A percentile compares a stretch with the other conserved stretches of the same genome.
Conservation (phyloP, 495 filamentous ascomycete genomes). For the Halenospora varia region DNA sequence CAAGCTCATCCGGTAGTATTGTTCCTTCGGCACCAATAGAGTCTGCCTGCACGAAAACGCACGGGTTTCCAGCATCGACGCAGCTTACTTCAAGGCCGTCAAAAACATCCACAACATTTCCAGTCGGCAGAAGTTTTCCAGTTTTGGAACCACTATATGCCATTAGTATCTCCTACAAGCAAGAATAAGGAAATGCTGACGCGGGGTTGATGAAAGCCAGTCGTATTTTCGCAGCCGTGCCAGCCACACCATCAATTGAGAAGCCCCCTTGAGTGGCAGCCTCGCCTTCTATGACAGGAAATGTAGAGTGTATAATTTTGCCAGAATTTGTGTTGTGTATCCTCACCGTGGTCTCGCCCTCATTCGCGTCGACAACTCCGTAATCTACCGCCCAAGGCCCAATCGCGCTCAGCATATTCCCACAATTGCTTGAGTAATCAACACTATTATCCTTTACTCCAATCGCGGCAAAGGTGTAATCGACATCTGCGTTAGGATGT, state of each 20-base stretch:
- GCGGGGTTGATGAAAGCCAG: slow-evolving; percentile 64
- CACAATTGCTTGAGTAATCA: slow-evolving; percentile 68
- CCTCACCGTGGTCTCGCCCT: slow-evolving; percentile 34
- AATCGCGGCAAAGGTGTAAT: slow-evolving; percentile 70
- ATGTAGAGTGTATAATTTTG: slow-evolving; percentile 44
- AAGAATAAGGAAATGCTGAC: not conserved
- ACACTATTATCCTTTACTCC: slow-evolving; percentile 54
- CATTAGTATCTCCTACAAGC: slow-evolving; percentile 1
- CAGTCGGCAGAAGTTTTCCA: slow-evolving; percentile 61
- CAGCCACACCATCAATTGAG: slow-evolving; percentile 64
- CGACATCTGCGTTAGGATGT: slow-evolving; percentile 54
- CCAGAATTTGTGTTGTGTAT: slow-evolving; percentile 53
- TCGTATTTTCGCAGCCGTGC: slow-evolving; percentile 49
- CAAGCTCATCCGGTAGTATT: slow-evolving; percentile 50
- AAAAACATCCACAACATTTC: slow-evolving; percentile 49
- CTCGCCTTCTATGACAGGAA: slow-evolving; percentile 45
- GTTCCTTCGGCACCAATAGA: slow-evolving; percentile 47
- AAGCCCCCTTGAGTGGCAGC: slow-evolving; percentile 51
- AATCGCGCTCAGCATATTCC: slow-evolving; percentile 66
- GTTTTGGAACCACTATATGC: slow-evolving; percentile 53
- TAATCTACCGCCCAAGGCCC: slow-evolving; percentile 62
- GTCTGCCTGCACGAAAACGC: slow-evolving; percentile 54
- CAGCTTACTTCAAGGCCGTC: slow-evolving; percentile 48
- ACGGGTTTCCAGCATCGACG: slow-evolving; percentile 66
- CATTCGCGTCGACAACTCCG: slow-evolving; percentile 35